Evolutionary conservation across 768 basidiomycete species (phyloP).

Genomic region (Neoboletus brunneissimus): DNA sequence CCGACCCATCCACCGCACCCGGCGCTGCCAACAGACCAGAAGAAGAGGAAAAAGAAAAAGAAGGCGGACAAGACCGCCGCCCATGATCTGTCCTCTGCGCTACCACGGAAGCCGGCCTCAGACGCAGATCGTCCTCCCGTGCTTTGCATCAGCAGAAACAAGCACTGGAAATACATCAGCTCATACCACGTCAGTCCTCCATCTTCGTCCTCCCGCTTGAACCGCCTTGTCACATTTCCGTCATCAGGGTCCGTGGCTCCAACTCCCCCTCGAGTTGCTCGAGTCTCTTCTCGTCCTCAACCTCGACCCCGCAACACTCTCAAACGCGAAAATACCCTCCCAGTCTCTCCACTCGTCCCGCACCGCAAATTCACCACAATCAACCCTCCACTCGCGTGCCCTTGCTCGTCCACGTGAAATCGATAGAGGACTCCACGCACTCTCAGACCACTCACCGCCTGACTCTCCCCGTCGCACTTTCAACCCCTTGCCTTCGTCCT

Average conservation of each 20-base stretch:
- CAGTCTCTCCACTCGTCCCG: constrained; percentile 34
- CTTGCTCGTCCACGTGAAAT: constrained; percentile 32
- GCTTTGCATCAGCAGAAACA: constrained; percentile 87
- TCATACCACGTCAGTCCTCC: constrained; percentile 73
- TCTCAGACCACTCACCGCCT: constrained; percentile 39
- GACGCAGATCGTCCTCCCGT: constrained; percentile 56
- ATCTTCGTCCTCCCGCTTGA: not conserved
- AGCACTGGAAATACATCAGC: constrained; percentile 92
- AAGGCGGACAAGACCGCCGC: constrained; percentile 41
- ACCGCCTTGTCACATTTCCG: not conserved
- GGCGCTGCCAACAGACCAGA: constrained; percentile 33
- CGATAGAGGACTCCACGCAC: constrained; percentile 44
- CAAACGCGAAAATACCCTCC: constrained; percentile 44
- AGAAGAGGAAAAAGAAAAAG: constrained; percentile 73
- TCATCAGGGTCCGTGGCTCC: constrained; percentile 83
- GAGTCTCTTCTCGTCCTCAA: constrained; percentile 80
- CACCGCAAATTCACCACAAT: not conserved
- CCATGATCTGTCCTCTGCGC: constrained; percentile 12
- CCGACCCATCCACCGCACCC: constrained; percentile 16
- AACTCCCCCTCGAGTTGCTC: constrained; percentile 81
- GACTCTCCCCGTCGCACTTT: constrained; percentile 41
- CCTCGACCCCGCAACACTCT: constrained; percentile 65
- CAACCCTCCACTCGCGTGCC: constrained; percentile 10
- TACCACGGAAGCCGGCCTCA: constrained; percentile 32
- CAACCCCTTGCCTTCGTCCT: constrained; percentile 36